phyloP scores from a whole-genome alignment of 495 filamentous ascomycete species.

The Sporormia fimetaria region DNA sequence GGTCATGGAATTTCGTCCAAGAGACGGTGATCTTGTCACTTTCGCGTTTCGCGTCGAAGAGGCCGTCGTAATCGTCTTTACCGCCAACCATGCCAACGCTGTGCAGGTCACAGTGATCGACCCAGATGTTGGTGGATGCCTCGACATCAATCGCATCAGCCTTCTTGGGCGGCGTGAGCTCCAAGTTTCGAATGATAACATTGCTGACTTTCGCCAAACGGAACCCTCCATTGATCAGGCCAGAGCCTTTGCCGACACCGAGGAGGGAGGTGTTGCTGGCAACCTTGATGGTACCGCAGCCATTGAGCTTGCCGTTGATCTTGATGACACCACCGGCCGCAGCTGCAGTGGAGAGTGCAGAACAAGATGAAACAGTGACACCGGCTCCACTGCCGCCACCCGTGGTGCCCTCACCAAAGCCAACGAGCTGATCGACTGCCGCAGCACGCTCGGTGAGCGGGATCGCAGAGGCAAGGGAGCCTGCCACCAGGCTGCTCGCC shows the following conservation, averaged over 20 bases:
- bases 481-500: no score
- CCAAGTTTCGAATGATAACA: constrained; percentile 5
- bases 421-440: constrained; percentile 1
- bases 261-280: constrained; percentile 1
- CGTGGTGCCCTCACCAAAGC: constrained; percentile 3
- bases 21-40: constrained; percentile 2
- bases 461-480: no score
- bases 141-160: constrained; percentile 5
- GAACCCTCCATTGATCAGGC: constrained; percentile 2
- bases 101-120: constrained; percentile 3
- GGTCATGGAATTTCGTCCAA: constrained; percentile 9
- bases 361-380: constrained; percentile 1
- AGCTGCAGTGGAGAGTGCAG: constrained; percentile 1
- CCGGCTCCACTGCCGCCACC: constrained; percentile 5
- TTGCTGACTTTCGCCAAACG: not conserved
- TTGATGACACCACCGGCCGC: constrained; percentile 6
- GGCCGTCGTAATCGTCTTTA: constrained; percentile 6
- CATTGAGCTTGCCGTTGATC: constrained; percentile 4
- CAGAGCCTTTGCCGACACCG: constrained; percentile 2
- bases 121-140: constrained; percentile 4
- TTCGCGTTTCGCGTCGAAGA: constrained; percentile 5
- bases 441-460: no score
- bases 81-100: not conserved
- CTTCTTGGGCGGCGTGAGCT: not conserved
- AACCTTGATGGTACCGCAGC: constrained; percentile 4